Conservation (phyloP, 2,329 filamentous ascomycete species). For the Rutstroemia sydowiana region DNA sequence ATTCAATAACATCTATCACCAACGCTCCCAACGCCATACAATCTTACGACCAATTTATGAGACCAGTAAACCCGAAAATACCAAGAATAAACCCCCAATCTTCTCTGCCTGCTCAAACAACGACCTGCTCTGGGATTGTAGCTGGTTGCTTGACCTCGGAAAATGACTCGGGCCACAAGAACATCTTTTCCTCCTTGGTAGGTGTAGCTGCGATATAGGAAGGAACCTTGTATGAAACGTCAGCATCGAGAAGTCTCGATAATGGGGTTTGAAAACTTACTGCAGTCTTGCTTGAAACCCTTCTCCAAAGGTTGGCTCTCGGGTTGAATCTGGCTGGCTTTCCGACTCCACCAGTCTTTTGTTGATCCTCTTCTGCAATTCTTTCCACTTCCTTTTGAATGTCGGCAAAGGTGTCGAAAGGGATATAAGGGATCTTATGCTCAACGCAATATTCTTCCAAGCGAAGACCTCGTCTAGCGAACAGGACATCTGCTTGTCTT, state of each 20-base stretch:
- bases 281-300: conserved; percentile 50
- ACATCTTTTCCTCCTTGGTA: conserved; percentile 51
- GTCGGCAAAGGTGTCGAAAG: conserved; percentile 60
- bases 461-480: conserved; percentile 55
- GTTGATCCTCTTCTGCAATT: conserved; percentile 52
- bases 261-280: conserved; percentile 21
- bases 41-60: not conserved
- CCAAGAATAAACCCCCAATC: not conserved
- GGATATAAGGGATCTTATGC: conserved; percentile 50
- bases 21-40: conserved; percentile 1
- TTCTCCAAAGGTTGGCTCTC: conserved; percentile 60
- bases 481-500: conserved; percentile 59
- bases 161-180: conserved; percentile 55
- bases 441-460: conserved; percentile 61
- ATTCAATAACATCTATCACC: not conserved
- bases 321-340: conserved; percentile 58
- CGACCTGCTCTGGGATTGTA: not conserved
- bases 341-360: conserved; percentile 52
- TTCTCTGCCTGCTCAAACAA: not conserved
- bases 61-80: not conserved
- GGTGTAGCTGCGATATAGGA: conserved; percentile 44
- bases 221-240: conserved; percentile 31
- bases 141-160: conserved; percentile 29
- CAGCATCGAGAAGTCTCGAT: not conserved
- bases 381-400: conserved; percentile 53